phyloP scores from a whole-genome alignment of 2,329 filamentous ascomycete genomes.

The Fusarium sp. region DNA sequence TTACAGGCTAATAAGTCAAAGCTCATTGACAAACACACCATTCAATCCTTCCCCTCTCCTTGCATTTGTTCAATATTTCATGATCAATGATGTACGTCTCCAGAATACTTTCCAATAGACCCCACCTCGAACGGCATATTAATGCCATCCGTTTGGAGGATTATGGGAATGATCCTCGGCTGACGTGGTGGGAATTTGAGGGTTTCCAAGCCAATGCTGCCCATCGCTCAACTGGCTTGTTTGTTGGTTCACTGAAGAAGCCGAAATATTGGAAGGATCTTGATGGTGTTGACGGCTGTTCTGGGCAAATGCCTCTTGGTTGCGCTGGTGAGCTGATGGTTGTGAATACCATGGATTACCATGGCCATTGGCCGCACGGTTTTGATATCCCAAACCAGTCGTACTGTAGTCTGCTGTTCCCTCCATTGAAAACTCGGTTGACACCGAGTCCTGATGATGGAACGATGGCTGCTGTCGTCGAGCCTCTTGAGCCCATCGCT shows the following conservation, averaged over 20 bases:
- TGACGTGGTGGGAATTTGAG: constrained; percentile 15
- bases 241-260: background rate
- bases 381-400: constrained; percentile 5
- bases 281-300: constrained; percentile 10
- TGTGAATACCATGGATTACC: constrained; percentile 21
- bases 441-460: background rate
- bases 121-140: background rate
- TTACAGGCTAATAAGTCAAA: background rate
- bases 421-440: constrained; percentile 3
- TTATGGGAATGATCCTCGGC: constrained; percentile 20
- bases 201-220: constrained; percentile 6
- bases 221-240: background rate
- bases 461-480: constrained; percentile 5
- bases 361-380: constrained; percentile 1
- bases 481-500: constrained; percentile 31
- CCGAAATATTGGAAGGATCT: background rate
- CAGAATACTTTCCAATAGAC: background rate
- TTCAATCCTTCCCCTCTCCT: background rate
- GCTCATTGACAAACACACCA: background rate
- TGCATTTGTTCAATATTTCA: background rate
- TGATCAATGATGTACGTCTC: background rate
- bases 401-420: background rate
- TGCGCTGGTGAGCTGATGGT: constrained; percentile 19
- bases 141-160: constrained; percentile 12
- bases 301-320: constrained; percentile 25